Evolutionary conservation across 2,329 filamentous ascomycete genomes (phyloP), one percentile per base, ranked within the genome.

Genomic region (Penicillium sp.): DNA sequence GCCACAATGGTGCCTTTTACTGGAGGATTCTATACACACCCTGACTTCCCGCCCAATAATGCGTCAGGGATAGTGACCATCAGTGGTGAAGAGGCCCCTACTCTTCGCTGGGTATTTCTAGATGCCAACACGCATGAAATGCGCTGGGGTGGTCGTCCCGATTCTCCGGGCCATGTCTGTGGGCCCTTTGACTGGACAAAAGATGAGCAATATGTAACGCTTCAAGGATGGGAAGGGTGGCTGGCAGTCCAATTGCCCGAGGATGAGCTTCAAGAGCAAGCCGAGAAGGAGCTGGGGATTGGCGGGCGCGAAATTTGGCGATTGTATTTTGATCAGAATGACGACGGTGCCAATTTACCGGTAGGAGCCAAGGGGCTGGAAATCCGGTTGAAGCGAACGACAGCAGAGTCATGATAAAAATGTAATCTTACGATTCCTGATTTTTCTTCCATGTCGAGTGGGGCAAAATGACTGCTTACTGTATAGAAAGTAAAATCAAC

Each of bases 261-360:
- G 14, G 61, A 62, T 53, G 53, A 60, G 14, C 43, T 27, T 20
- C 56, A 45, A 18, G 58, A 61, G n/a, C 47, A 48, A 37, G 52
- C 51, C 42, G 48, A 59, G 41, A 31, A 48, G 12, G 55, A 58
- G 44, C 43, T 62, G 14, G 61, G 54, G 42, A 55, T 42, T 29
- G 52, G 53, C 29, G 59, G 54, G n/a, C 54, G 52, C 11, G 64
- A 55, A 22, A 40, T 61, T 15, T 68, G 64, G 65, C 56, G 63
- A 20, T 45, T 68, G 53, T 66, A 64, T 48, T 68, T 68, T 29
- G 64, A 67, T 48, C 57, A 56, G 22, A 53, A 67, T 44, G 65
- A 68, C 47, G 46, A 67, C 43, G 65, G 64, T 14, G 65, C 64
- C 20, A 57, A 59, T 51, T 55, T 67, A 26, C 57, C 57, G 14